A percentile compares a stretch with the other conserved stretches of the same genome.
phyloP scores from a whole-genome alignment of 169 alveolate genomes.

The Babesia sp. region DNA sequence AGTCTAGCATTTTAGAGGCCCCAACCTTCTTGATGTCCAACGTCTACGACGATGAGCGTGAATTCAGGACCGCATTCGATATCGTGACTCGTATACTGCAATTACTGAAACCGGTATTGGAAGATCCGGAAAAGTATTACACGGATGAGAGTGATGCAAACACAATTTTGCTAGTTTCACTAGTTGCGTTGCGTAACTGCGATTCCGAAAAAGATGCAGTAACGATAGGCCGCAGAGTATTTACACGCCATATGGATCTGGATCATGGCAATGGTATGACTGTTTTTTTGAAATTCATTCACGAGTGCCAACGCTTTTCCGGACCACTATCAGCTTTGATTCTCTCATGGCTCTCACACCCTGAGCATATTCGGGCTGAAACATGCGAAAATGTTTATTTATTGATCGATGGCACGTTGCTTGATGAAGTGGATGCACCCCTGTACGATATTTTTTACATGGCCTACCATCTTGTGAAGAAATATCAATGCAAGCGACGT shows the following conservation, averaged over 20 bases:
- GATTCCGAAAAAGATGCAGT: not conserved
- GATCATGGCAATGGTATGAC: not conserved
- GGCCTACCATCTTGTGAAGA: not conserved
- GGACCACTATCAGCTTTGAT: not conserved
- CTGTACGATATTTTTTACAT: constrained; percentile 4
- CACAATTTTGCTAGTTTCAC: constrained; percentile 1
- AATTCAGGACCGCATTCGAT: constrained; percentile 2
- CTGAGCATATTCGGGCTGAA: not conserved
- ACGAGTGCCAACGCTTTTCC: constrained; percentile 15
- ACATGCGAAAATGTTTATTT: not conserved
- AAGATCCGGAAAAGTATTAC: constrained; percentile 10
- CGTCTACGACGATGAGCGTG: not conserved
- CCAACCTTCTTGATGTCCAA: not conserved
- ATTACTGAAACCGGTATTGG: not conserved
- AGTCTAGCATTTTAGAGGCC: constrained; percentile 8
- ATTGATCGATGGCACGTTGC: not conserved
- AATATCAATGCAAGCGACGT: not conserved
- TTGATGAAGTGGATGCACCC: not conserved
- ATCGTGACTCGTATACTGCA: not conserved
- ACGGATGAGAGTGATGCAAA: not conserved
- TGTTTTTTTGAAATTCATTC: not conserved
- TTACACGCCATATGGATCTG: not conserved
- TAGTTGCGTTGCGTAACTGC: constrained; percentile 17
- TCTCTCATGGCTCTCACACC: constrained; percentile 24
- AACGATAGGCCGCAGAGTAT: not conserved